phyloP scores from a whole-genome alignment of 169 alveolate species.

The Besnoitia besnoiti region DNA sequence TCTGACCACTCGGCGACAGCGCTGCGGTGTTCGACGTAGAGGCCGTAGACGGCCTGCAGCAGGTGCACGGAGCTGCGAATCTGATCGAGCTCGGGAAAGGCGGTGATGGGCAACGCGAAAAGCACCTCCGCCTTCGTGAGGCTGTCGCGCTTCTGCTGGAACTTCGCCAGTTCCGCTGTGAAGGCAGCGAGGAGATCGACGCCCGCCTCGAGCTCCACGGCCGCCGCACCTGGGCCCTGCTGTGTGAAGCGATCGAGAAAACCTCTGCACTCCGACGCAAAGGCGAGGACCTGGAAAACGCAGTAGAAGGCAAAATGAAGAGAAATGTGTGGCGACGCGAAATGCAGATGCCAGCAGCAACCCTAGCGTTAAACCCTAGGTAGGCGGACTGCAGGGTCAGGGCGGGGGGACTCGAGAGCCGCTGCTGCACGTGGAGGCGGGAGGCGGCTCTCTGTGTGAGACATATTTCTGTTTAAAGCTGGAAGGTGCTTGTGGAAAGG shows the following conservation, averaged over 20 bases:
- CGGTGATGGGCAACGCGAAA: constrained; percentile 89
- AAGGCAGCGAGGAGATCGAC: constrained; percentile 77
- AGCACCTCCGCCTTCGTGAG: constrained; percentile 88
- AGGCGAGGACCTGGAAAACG: constrained; percentile 46
- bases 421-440: no score
- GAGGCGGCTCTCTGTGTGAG: no score
- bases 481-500: no score
- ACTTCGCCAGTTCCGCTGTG: constrained; percentile 75
- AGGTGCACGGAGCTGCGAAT: constrained; percentile 84
- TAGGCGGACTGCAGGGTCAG: no score
- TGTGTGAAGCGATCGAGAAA: constrained; percentile 68
- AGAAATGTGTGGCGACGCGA: no score
- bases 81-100: constrained; percentile 85
- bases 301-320: no score
- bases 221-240: constrained; percentile 89
- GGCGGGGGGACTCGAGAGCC: no score
- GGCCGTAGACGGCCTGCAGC: constrained; percentile 80
- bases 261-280: constrained; percentile 60
- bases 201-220: constrained; percentile 87
- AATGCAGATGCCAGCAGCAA: no score
- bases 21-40: constrained; percentile 81
- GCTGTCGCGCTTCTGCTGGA: constrained; percentile 80
- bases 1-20: constrained; percentile 85
- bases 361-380: no score
- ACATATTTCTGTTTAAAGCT: no score